Evolutionary conservation across 768 basidiomycete genomes (phyloP), one percentile per base, ranked within the genome.

Genomic region (Calocybe cyanea): DNA sequence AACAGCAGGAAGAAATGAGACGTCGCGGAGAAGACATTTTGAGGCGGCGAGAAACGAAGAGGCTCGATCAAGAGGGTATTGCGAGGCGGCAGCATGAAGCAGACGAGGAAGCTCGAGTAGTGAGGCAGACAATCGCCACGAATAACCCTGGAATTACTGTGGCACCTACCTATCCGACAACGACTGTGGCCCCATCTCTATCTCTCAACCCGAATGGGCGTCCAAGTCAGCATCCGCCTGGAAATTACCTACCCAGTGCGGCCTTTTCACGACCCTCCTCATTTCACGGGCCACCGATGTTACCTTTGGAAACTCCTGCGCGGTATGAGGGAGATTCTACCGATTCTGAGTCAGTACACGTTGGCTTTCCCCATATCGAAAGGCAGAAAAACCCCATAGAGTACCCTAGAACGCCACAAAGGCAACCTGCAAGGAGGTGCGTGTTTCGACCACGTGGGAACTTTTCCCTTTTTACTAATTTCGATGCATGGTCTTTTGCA

Each of bases 241-340:
- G 58, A 41, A 38, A 62, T 14, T 56, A 57, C 52, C 57, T 63
- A 1, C 58, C 66, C 7, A 57, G 63, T 44, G 58, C 63, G 13
- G 50, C 60, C 20, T 52, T 54, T n/a, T 61, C 68, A 24, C 72
- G 70, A 32, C 64, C 68, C 51, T 50, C 62, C 33, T 59, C 65
- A 34, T 67, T 63, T 52, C 53, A 63, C 13, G 58, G 57, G 18
- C 73, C 73, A 14, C 58, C 63, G 30, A 56, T 68, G 24, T 69
- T 85, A 68, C 83, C 86, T n/a, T 62, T 85, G 11, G 80, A 88
- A 62, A 83, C 72, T 52, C 85, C 85, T 28, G 71, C 70, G 15
- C 67, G 69, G 57, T 77, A 69, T 56, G 80, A 75, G 20, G 74
- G 65, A 36, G 69, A 75, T 52, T 71, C 63, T 4, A 68, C 70